Evolutionary conservation across 306 rosid genomes (phyloP), one percentile per base, ranked within the genome.

Genomic region (Hylodesmum podocarpum): DNA sequence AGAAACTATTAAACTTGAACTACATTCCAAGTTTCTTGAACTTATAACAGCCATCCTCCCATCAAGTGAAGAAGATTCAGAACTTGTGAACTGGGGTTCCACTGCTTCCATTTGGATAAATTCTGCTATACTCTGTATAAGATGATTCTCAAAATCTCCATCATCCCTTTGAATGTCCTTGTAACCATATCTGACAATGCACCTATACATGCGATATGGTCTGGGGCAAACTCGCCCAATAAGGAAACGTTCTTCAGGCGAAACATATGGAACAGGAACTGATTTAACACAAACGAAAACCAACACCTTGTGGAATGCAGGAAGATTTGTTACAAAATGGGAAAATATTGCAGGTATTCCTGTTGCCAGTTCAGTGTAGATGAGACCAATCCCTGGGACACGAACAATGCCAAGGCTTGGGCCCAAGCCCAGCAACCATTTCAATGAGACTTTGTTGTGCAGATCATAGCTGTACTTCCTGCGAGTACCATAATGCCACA

Each of bases 321-420:
- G 97, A 67, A 92, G 96, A 76, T 92, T 92, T 50, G 97, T 92
- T 12, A 92, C 96, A 58, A 92, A 92, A 86, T 92, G 97, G 64
- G 97, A 90, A 76, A 92, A 92, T 88, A 92, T 92, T 40, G 96
- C 83, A 8, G 97, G 97, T 40, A 92, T 87, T 69, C 97, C 97
- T 1, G 96, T 83, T 11, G 97, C 93, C 75, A 92, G 79, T 84
- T 92, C 97, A 0, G 97, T 86, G 84, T 92, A 90, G 66, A 92
- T 90, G 80, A 92, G 96, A 70, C 97, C 97, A 49, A 92, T 86
- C 22, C 97, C 97, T 4, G 97, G 97, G 49, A 92, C 97, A 6
- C 97, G 93, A 69, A 92, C 97, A 61, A 92, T 90, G 63, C 97
- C 97, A 5, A 92, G 94, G 82, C 93, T 87, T 3, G 97, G 97